Evolutionary conservation across 768 basidiomycete genomes (phyloP).

Genomic region (Rhodotorula diobovata): DNA sequence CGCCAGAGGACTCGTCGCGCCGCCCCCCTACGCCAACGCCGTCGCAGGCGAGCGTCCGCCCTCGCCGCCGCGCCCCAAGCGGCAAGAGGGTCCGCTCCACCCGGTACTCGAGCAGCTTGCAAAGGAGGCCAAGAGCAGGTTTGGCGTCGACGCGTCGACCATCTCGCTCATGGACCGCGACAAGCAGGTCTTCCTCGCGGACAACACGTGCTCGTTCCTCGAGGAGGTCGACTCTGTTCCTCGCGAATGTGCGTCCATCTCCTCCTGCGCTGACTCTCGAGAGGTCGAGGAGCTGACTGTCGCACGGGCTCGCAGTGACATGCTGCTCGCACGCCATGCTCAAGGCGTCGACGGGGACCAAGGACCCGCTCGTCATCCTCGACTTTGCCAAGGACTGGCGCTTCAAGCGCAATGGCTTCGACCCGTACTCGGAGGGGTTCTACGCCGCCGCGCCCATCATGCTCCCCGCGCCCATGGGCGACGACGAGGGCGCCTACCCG

Average conservation of each 20-base stretch:
- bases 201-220: constrained; percentile 3
- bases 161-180: constrained; percentile 33
- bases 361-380: constrained; percentile 34
- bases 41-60: too few species aligned
- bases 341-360: constrained; percentile 26
- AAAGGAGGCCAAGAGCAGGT: constrained; percentile 10
- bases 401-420: constrained; percentile 29
- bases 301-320: not conserved
- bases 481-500: constrained; percentile 9
- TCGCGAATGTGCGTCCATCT: constrained; percentile 9
- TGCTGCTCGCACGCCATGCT: constrained; percentile 32
- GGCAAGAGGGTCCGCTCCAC: constrained; percentile 9
- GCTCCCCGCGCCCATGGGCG: constrained; percentile 29
- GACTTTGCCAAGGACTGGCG: constrained; percentile 35
- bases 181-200: constrained; percentile 34
- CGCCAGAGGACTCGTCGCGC: not conserved
- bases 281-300: not conserved
- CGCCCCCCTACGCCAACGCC: not conserved
- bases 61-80: not conserved
- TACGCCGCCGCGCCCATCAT: constrained; percentile 36
- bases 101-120: constrained; percentile 23
- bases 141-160: constrained; percentile 19
- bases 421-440: constrained; percentile 16
- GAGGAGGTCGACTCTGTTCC: not conserved
- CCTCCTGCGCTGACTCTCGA: not conserved